These are phyloP conservation scores for Teunomyces kruisii DNA, from an alignment of 805 yeast genomes.

Conservation along the genomic window DNA sequence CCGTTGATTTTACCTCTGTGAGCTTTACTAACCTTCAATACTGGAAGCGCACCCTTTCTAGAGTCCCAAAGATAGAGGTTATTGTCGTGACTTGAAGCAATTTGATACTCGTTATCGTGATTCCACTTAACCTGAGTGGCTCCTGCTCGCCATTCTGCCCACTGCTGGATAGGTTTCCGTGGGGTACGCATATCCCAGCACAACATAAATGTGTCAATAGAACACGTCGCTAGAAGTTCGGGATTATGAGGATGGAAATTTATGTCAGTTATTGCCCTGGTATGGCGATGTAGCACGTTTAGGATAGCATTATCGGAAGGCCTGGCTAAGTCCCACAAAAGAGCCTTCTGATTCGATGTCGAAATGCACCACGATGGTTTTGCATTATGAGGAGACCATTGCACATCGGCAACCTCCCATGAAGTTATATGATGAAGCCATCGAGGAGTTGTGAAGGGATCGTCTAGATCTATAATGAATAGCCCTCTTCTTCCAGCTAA, in stretches of 20 bases:
- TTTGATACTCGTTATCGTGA: conserved; percentile 64
- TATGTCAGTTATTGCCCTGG: conserved; percentile 93
- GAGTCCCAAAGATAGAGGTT: conserved; percentile 84
- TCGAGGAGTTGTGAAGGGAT: conserved; percentile 92
- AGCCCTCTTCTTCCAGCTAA: conserved; percentile 83
- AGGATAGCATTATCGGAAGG: conserved; percentile 73
- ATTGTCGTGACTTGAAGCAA: conserved; percentile 87
- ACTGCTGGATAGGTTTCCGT: conserved; percentile 64
- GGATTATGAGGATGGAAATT: conserved; percentile 88
- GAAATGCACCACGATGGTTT: conserved; percentile 91
- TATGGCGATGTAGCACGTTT: conserved; percentile 84
- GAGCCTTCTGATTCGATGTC: conserved; percentile 91
- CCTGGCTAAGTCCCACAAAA: conserved; percentile 87
- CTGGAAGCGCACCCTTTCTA: conserved; percentile 76
- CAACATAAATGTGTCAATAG: conserved; percentile 83
- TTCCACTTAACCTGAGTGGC: conserved; percentile 97
- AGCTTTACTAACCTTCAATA: conserved; percentile 60
- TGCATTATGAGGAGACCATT: conserved; percentile 91
- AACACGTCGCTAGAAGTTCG: conserved; percentile 86
- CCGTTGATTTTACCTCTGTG: conserved; percentile 90
- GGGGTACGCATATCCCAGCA: conserved; percentile 92
- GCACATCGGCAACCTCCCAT: conserved; percentile 99
- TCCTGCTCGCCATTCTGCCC: conserved; percentile 95
- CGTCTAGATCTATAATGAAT: conserved; percentile 88
- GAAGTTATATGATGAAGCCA: conserved; percentile 90